Base-by-base conservation (phyloP, 495 filamentous ascomycete species). In the Talaromyces nanjingensis region DNA sequence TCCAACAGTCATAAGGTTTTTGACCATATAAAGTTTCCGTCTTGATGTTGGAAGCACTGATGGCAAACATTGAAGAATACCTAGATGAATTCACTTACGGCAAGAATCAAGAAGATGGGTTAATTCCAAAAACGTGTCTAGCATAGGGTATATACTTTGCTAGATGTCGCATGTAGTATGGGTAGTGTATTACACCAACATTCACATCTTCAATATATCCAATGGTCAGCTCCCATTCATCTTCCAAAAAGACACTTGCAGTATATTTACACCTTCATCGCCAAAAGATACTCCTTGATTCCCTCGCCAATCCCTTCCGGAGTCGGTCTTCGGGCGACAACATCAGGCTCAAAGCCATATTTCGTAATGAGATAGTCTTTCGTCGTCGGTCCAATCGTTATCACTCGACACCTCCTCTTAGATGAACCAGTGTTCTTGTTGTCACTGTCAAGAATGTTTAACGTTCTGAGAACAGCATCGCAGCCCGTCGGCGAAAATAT, bases 311-410 rank as follows among this genome's bases (percentile, higher is more conserved):
- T 72, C 8, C 92, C 92, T 69, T 96, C 89, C 3, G 92, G 89
- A 73, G 85, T 96, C 11, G 94, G 94, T 69, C 78, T 88, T 69
- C 79, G 82, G 18, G 94, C 90, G 72, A 88, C 93, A 39, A 92
- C 91, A 78, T 98, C 88, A 18, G 92, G 85, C 68, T 87, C 81
- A 67, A 89, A 87, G 8, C 78, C 87, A 74, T 91, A 92, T 57
- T 80, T 79, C 24, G 77, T 76, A 6, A 78, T 69, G 55, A 98
- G 74, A 76, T 90, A 84, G 71, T 90, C 88, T 61, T 88, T 79
- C 33, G 96, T 99, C 59, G 96, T 99, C 16, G 96, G 93, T 25
- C 94, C 94, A 74, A 99, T 99, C 3, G 91, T 93, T 12, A 89
- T 91, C 64, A 97, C 55, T 77, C 68, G 81, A 87, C 16, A 86